A percentile compares a stretch with the other conserved stretches of the same genome.
Evolutionary conservation across 441 rosid genomes (phyloP).

Genomic region (Pelargonium cotyledonis): DNA sequence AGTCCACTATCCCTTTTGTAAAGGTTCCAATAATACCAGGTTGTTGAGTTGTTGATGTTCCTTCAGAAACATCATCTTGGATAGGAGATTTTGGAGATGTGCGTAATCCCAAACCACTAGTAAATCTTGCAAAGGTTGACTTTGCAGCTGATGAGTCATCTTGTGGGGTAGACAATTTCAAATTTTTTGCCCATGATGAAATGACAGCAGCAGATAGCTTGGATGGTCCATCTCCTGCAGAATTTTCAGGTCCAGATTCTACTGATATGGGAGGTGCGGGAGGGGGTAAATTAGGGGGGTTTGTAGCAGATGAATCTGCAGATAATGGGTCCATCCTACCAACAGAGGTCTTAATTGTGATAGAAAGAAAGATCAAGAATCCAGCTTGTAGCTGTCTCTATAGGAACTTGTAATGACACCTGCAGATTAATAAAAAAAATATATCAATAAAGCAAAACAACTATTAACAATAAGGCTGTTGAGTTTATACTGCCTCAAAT

Average conservation of each 20-base stretch:
- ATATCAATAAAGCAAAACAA: not conserved
- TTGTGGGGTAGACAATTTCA: conserved; percentile 44
- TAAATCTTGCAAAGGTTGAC: conserved; percentile 72
- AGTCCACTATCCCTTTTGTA: conserved; percentile 83
- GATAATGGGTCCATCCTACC: conserved; percentile 41
- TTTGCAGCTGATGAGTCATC: conserved; percentile 52
- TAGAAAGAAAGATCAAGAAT: not conserved
- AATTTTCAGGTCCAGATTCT: conserved; percentile 35
- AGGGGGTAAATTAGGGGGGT: conserved; percentile 37
- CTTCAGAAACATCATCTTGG: conserved; percentile 42
- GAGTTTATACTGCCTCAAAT: not conserved
- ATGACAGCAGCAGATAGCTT: conserved; percentile 62
- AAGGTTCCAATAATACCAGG: conserved; percentile 73
- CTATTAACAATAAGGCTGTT: not conserved
- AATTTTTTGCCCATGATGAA: conserved; percentile 71
- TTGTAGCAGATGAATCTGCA: conserved; percentile 39
- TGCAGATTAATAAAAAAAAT: not conserved
- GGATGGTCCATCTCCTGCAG: conserved; percentile 46
- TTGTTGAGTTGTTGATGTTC: conserved; percentile 42
- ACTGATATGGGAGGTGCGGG: conserved; percentile 24
- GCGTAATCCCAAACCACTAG: conserved; percentile 74
- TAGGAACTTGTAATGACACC: not conserved
- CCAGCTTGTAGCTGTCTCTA: not conserved
- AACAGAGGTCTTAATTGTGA: conserved; percentile 2
- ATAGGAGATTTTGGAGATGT: conserved; percentile 66